phyloP scores from a whole-genome alignment of 2,329 filamentous ascomycete genomes.

The Ascochyta pisi region DNA sequence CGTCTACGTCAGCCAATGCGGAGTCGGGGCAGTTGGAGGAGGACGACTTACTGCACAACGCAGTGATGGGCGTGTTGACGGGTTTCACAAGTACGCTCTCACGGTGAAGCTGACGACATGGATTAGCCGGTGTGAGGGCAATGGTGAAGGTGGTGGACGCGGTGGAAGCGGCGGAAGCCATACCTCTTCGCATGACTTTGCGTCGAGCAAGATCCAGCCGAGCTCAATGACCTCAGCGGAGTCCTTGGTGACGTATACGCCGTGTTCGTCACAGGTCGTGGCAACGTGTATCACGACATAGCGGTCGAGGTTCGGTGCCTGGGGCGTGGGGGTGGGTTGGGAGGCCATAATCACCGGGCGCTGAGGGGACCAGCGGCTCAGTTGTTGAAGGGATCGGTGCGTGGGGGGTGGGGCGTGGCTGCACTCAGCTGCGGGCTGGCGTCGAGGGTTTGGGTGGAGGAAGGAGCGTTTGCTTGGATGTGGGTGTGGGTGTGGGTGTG shows the following conservation, averaged over 20 bases:
- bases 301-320: conserved; percentile 72
- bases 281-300: conserved; percentile 99
- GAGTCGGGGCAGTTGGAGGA: conserved; percentile 4
- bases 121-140: conserved; percentile 35
- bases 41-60: conserved; percentile 85
- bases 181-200: conserved; percentile 91
- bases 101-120: conserved; percentile 75
- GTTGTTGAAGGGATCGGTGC: conserved; percentile 1
- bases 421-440: conserved; percentile 17
- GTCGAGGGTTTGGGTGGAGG: conserved; percentile 15
- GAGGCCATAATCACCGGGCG: conserved; percentile 33
- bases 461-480: conserved; percentile 19
- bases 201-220: conserved; percentile 95
- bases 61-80: conserved; percentile 97
- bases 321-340: conserved; percentile 39
- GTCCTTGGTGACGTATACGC: conserved; percentile 98
- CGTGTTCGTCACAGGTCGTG: conserved; percentile 98
- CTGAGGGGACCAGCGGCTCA: conserved; percentile 15
- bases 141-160: conserved; percentile 14
- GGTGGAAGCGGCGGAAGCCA: conserved; percentile 8
- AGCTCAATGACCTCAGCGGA: conserved; percentile 99
- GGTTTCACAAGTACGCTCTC: conserved; percentile 98
- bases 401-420: conserved; percentile 5
- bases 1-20: conserved; percentile 38
- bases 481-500: conserved; percentile 7